Base-by-base conservation (phyloP, 352 stramenopile genomes). In the Lagenidium giganteum region DNA sequence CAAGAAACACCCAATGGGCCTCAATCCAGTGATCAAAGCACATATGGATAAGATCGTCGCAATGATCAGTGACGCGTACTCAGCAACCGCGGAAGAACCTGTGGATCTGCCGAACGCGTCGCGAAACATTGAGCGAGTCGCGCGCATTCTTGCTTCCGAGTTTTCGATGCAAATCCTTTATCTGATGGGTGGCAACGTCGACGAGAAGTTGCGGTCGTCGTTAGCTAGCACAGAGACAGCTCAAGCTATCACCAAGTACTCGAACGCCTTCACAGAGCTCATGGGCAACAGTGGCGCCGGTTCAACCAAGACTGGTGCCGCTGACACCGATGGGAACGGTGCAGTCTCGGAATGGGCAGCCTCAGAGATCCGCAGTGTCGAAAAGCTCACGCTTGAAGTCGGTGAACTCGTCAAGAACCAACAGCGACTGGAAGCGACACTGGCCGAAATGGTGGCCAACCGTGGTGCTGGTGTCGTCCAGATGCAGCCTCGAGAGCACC, bases 61-160 rank as follows among this genome's bases (percentile, higher is more conserved):
- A 1, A 64, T 87, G 40, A 64, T 92, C 29, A 80, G 83, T 39
- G 72, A 89, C n/a, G 79, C 73, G 5, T 92, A 92, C 39, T 61
- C 70, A 7, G 46, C 47, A 3, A 79, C 71, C 13, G 69, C 73
- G 0, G 53, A 85, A 23, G 72, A 87, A 11, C 71, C 71, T 0
- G 57, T 85, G 1, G 79, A 92, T 28, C 38, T 83, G 4, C 42
- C 58, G 2, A 57, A 35, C 1, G 59, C 77, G 0, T 58, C 66
- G 8, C 37, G 22, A 18, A 61, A 83, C 18, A 68, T 87, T 6
- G 70, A 89, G 14, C 77, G 72, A 40, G 65, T 87, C 5, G 57
- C 67, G 14, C 67, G 63, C 1, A 52, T 86, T 0, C 48, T 92
- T 2, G 64, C 59, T 1, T 87, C 76, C 0, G 76, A 89, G 28